Evolutionary conservation across 139 green algal genomes (phyloP), one percentile per base, ranked within the genome.

Genomic region (Asterochloris sp.): DNA sequence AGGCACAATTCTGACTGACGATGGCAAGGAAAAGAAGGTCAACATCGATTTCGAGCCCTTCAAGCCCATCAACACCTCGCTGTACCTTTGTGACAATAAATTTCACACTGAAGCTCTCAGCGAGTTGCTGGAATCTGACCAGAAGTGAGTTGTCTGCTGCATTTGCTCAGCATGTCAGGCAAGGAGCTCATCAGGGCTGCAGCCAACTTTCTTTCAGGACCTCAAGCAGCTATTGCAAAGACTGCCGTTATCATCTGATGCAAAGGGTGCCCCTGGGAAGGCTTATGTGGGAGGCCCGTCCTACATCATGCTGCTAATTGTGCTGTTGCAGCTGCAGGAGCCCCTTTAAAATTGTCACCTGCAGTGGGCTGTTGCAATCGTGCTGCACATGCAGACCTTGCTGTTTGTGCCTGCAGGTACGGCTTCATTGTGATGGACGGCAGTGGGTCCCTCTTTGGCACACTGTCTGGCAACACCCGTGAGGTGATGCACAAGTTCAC

Each of bases 1-100:
- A 21, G 97, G 97, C 68, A 99, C 93, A 12, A 94, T 99, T 73
- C 81, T 99, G 83, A 99, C 97, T 17, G 97, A 99, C 13, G 97
- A 99, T 63, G 97, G 97, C 81, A 99, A 99, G 91, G 96, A 98
- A 86, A 97, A 97, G 88, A 98, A 98, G 86, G 87, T 99, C 74
- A 99, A 98, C 88, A 98, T 99, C 63, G 97, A 99, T 88, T 99
- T 99, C 88, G 97, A 99, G 92, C 97, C 97, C n/a, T 99, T 99
- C 94, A 99, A 99, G 88, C 94, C 97, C 73, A 99, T 99, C 95
- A 99, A 99, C 93, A 99, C 97, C 13, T 98, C 95, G 4, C 89
- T 99, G 27, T 99, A 99, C 90, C 90, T 99, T 38, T 99, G 97
- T 87, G 97, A 99, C 90, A 99, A 99, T 91, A 99, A 99, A 90